These are phyloP conservation scores for Aspergillus ostianus DNA, from an alignment of 495 filamentous ascomycete genomes.

Conservation along the genomic window DNA sequence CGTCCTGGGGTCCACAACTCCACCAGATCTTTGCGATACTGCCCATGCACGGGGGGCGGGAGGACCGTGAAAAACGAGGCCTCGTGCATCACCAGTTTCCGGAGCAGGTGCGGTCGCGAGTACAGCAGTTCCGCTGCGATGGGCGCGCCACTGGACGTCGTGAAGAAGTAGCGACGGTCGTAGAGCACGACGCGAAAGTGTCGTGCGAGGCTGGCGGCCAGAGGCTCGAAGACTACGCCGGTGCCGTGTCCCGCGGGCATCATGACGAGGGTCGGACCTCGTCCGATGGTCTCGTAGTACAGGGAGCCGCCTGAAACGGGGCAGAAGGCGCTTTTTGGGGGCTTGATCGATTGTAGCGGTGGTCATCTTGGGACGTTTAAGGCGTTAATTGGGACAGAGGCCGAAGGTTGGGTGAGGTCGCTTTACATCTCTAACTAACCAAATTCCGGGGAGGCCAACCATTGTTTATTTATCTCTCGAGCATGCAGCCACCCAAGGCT, in stretches of 20 bases:
- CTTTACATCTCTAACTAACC: not conserved
- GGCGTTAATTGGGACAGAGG: too few relatives aligned
- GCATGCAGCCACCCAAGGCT: too few relatives aligned
- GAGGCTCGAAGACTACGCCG: constrained; percentile 2
- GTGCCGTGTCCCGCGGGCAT: constrained; percentile 11
- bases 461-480: too few relatives aligned
- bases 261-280: constrained; percentile 10
- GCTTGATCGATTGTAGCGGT: not conserved
- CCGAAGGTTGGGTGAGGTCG: too few relatives aligned
- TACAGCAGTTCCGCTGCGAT: not conserved
- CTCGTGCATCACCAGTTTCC: not conserved
- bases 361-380: not conserved
- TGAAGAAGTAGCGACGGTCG: constrained; percentile 12
- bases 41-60: not conserved
- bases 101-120: constrained; percentile 1
- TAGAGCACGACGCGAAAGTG: constrained; percentile 12
- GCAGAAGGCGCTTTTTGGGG: not conserved
- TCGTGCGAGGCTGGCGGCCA: constrained; percentile 4
- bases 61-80: not conserved
- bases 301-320: constrained; percentile 2
- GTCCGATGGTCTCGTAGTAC: constrained; percentile 10
- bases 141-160: not conserved
- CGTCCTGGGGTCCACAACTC: not conserved
- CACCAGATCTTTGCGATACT: not conserved
- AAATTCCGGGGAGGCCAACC: too few relatives aligned